Conservation (phyloP, 78 protist species). For the Pigoraptor vietnamica region DNA sequence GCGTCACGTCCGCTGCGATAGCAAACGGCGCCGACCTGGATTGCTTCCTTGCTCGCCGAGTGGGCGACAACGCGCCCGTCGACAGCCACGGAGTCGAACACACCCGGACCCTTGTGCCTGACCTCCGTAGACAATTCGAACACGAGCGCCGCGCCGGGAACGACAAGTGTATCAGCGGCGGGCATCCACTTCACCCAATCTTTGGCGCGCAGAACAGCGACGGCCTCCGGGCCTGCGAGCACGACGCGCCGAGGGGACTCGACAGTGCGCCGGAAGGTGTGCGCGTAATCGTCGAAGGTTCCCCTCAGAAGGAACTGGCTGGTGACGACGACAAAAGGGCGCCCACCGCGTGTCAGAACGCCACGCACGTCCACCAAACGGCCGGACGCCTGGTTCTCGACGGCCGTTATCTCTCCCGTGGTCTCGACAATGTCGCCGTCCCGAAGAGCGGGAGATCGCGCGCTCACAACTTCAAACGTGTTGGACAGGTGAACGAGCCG, state of each 20-base stretch:
- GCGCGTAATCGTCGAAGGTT: constrained; percentile 1
- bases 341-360: not conserved
- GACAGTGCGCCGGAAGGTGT: constrained; percentile 1
- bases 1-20: not conserved
- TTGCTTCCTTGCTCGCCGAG: not conserved
- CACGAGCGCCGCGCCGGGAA: constrained; percentile 13
- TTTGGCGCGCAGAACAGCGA: constrained; percentile 26
- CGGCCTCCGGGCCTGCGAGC: not conserved
- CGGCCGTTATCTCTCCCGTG: constrained; percentile 4
- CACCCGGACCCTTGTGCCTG: not conserved
- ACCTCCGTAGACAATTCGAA: not conserved
- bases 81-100: not conserved
- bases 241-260: constrained; percentile 17
- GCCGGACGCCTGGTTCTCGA: constrained; percentile 10
- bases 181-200: constrained; percentile 18
- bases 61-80: not conserved
- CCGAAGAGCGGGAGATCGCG: not conserved
- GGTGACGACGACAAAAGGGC: not conserved
- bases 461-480: not conserved
- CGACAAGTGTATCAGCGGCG: not conserved
- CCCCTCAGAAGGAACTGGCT: constrained; percentile 43
- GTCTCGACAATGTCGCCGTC: constrained; percentile 27
- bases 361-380: constrained; percentile 22
- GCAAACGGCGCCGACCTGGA: constrained; percentile 1
- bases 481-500: constrained; percentile 51